Percentiles rank a stretch among this genome's conserved stretches.
These are phyloP conservation scores for Fusarium sororula DNA, from an alignment of 2,329 filamentous ascomycete genomes.

Conservation along the genomic window DNA sequence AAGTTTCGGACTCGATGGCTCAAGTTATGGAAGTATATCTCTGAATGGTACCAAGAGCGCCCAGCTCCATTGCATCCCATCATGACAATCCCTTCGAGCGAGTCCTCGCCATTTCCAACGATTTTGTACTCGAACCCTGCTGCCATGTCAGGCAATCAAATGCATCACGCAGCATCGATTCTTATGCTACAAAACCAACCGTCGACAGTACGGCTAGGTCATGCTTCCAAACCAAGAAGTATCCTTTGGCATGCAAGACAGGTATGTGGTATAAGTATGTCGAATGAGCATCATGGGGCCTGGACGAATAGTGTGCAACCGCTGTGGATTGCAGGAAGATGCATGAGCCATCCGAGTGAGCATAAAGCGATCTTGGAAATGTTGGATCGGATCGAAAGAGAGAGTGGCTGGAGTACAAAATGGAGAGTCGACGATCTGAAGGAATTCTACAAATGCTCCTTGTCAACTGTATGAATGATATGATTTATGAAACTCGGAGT, in stretches of 20 bases:
- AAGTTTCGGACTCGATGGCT: conserved; percentile 47
- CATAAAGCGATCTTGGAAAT: conserved; percentile 56
- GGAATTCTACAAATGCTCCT: conserved; percentile 50
- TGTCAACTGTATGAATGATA: conserved; percentile 3
- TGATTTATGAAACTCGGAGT: not conserved
- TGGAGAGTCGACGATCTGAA: conserved; percentile 63
- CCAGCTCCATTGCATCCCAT: conserved; percentile 50
- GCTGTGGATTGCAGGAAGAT: conserved; percentile 61
- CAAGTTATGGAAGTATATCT: conserved; percentile 50
- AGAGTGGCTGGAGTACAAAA: conserved; percentile 62
- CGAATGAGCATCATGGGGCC: conserved; percentile 62
- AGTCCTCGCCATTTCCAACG: conserved; percentile 59
- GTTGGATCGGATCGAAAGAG: conserved; percentile 58
- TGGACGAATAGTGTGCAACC: conserved; percentile 64
- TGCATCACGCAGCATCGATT: conserved; percentile 63
- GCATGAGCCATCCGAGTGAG: conserved; percentile 59
- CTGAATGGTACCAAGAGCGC: conserved; percentile 52
- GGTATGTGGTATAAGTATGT: conserved; percentile 62
- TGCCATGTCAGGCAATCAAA: conserved; percentile 63
- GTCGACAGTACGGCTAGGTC: conserved; percentile 51
- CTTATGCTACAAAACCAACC: conserved; percentile 60
- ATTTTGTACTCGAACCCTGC: conserved; percentile 61
- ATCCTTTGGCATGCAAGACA: conserved; percentile 62
- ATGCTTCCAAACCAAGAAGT: conserved; percentile 50
- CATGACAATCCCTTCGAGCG: conserved; percentile 48